Percentiles rank a stretch among this genome's conserved stretches.
These are phyloP conservation scores for Prinsepia uniflora DNA, from an alignment of 306 rosid genomes.

Conservation along the genomic window DNA sequence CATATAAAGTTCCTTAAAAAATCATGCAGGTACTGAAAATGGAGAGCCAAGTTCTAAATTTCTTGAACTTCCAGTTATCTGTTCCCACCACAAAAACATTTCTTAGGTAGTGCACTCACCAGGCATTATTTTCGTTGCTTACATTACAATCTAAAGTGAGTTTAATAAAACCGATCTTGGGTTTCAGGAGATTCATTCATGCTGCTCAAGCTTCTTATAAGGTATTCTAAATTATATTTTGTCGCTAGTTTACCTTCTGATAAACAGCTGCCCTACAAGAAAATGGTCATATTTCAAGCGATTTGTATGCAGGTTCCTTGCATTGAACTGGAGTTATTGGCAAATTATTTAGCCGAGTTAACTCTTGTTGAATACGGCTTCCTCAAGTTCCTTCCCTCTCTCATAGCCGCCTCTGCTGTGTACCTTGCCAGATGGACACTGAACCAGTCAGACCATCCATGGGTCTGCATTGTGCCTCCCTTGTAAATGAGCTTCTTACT, in stretches of 20 bases:
- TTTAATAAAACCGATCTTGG: conserved; percentile 13
- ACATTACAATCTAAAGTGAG: conserved; percentile 6
- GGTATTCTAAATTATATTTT: conserved; percentile 38
- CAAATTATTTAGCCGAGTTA: conserved; percentile 82
- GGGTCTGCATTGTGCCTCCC: conserved; percentile 48
- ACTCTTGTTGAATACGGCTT: conserved; percentile 69
- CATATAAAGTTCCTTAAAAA: conserved; percentile 13
- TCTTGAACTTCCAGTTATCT: conserved; percentile 63
- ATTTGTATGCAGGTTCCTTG: conserved; percentile 47
- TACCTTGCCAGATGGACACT: conserved; percentile 94
- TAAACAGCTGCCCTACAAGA: background rate
- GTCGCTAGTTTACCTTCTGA: background rate
- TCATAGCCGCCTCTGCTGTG: conserved; percentile 78
- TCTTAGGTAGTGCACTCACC: conserved; percentile 55
- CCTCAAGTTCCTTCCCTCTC: conserved; percentile 74
- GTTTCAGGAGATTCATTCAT: conserved; percentile 76
- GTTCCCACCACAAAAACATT: conserved; percentile 84
- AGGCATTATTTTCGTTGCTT: background rate
- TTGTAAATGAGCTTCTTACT: background rate
- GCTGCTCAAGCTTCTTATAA: conserved; percentile 69
- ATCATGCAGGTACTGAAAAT: conserved; percentile 57
- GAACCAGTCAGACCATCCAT: conserved; percentile 63
- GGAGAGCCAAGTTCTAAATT: conserved; percentile 72
- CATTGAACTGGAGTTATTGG: conserved; percentile 62
- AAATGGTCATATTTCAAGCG: conserved; percentile 4